phyloP scores from a whole-genome alignment of 1,284 basidiomycete species.

The Phellopilus nigrolimitatus region DNA sequence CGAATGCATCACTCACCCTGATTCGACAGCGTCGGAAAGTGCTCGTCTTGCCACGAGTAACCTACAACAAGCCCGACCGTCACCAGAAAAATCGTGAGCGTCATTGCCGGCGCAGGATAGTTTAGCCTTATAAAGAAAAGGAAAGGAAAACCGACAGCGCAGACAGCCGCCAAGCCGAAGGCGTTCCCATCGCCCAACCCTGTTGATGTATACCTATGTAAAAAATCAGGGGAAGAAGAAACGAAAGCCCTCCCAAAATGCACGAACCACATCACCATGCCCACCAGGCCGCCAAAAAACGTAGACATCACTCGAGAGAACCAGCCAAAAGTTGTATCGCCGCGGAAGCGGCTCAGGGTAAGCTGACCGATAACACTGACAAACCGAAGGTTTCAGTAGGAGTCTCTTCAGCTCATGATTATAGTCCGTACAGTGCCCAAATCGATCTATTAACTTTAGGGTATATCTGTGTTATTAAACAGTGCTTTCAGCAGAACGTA shows the following conservation, averaged over 20 bases:
- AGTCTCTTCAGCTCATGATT: too few relatives aligned
- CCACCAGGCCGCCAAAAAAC: slow-evolving; percentile 65
- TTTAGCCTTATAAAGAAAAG: slow-evolving; percentile 68
- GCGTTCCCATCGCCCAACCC: slow-evolving; percentile 63
- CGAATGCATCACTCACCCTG: slow-evolving; percentile 40
- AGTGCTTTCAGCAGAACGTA: background rate
- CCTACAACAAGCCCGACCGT: slow-evolving; percentile 68
- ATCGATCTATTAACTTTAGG: slow-evolving; percentile 31
- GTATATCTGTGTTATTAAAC: background rate
- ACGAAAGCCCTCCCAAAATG: slow-evolving; percentile 10
- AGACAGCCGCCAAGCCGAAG: slow-evolving; percentile 70
- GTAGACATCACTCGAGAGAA: slow-evolving; percentile 61
- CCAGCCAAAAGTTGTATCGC: slow-evolving; percentile 72
- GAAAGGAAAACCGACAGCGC: slow-evolving; percentile 67
- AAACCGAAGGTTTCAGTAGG: background rate
- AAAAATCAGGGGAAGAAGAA: background rate
- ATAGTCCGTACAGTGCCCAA: slow-evolving; percentile 34
- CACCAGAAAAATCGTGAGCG: slow-evolving; percentile 69
- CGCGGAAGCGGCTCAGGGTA: slow-evolving; percentile 64
- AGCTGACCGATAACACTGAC: slow-evolving; percentile 67
- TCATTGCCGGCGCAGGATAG: slow-evolving; percentile 71
- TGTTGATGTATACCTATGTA: slow-evolving; percentile 65
- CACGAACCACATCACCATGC: slow-evolving; percentile 64
- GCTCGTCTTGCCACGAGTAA: slow-evolving; percentile 64
- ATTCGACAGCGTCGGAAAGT: slow-evolving; percentile 39